Base-by-base conservation (phyloP, 768 basidiomycete genomes). In the Amanita subjunquillea region DNA sequence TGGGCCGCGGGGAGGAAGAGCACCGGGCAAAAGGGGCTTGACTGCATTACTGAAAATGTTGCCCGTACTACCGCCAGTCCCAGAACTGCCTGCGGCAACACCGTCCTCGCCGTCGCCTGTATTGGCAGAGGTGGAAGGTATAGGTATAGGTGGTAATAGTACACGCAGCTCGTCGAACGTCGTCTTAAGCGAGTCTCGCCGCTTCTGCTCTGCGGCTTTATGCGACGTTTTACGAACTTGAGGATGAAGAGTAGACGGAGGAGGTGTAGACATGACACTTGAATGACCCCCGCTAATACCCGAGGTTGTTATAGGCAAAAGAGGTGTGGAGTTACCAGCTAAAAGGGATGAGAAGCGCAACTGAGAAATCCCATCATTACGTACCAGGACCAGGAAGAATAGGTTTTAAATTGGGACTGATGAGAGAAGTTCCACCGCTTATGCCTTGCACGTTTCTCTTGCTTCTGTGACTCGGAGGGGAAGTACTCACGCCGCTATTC, bases 181-280 rank as follows among this genome's bases (percentile, higher is more conserved):
- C 13, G 87, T 84, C 71, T 98, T 99, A 55, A 98, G 80, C 41
- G 91, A 93, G 67, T 99, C 95, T 7, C 96, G 83, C 42, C 96
- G 86, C 64, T 94, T 93, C 66, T 99, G 96, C 67, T 99, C 96
- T 4, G 96, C 96, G 10, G 85, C 89, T 68, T 97, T 98, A 69
- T 99, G 90, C 6, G 89, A 89, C 27, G 84, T 85, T 65, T 90
- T 91, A 54, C 81, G 78, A 44, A 77, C 66, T 34, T 74, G 74
- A 27, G 67, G 68, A 32, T 39, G 67, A 66, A 32, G 17, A 17
- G 36, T 37, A 15, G 50, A 44, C 36, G 34, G 38, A 13, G 51
- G 4, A 27, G 40, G 17, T 20, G 43, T 17, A 2, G 51, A 6
- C 13, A 34, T 9, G 5, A 37, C 25, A 46, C 22, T 30, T 12